Evolutionary conservation across 257 asterid species (phyloP).

Genomic region (Jasminum sambac): DNA sequence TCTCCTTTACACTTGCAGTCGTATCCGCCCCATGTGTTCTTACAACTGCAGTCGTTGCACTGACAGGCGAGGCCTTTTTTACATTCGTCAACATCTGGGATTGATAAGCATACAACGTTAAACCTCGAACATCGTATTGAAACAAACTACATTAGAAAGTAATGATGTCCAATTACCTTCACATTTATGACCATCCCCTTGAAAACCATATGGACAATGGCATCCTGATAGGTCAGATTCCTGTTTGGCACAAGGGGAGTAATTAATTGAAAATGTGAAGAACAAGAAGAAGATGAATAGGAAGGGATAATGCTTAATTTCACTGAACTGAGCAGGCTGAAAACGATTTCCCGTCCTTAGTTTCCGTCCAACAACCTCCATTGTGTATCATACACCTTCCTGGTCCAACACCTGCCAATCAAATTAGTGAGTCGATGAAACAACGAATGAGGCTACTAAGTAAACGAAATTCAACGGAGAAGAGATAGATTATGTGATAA

Average conservation of each 20-base stretch:
- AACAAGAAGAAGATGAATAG: neutral
- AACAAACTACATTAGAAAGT: neutral
- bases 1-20: slow-evolving; percentile 67
- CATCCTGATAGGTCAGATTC: slow-evolving; percentile 71
- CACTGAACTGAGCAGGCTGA: slow-evolving; percentile 82
- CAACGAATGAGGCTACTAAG: neutral
- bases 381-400: slow-evolving; percentile 77
- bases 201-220: slow-evolving; percentile 74
- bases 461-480: too few species aligned
- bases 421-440: neutral
- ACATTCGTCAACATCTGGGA: slow-evolving; percentile 79
- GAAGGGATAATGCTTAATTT: neutral
- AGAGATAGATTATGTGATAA: too few species aligned
- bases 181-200: slow-evolving; percentile 78
- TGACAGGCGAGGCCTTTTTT: slow-evolving; percentile 63
- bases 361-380: slow-evolving; percentile 88
- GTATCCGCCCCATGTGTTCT: slow-evolving; percentile 83
- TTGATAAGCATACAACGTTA: neutral
- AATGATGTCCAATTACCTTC: slow-evolving; percentile 41
- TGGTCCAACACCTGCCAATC: slow-evolving; percentile 72
- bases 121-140: neutral
- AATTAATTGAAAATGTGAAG: too few species aligned
- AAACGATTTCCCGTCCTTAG: slow-evolving; percentile 47
- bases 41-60: slow-evolving; percentile 85
- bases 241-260: slow-evolving; percentile 32